A percentile compares a stretch with the other conserved stretches of the same genome.
Evolutionary conservation across 306 rosid species (phyloP).

Genomic region (Ormosia semicastrata): DNA sequence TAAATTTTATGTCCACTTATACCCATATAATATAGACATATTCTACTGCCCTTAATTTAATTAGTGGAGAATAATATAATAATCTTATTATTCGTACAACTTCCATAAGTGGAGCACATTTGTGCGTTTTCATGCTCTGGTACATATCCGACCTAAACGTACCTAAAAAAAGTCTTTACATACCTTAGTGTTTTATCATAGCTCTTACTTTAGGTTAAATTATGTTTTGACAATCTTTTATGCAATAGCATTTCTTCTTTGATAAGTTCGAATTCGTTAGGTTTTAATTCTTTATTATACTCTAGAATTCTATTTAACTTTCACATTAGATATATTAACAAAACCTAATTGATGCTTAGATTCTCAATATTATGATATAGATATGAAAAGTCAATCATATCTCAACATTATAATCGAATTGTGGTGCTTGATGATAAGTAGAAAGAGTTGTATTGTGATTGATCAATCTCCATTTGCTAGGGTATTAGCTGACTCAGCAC

Average conservation of each 20-base stretch:
- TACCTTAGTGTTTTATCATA: constrained; percentile 22
- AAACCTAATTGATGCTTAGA: background rate
- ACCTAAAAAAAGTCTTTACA: constrained; percentile 42
- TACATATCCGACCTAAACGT: constrained; percentile 39
- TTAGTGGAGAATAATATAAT: constrained; percentile 15
- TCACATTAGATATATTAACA: background rate
- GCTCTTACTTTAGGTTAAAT: constrained; percentile 35
- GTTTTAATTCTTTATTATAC: constrained; percentile 20
- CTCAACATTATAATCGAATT: background rate
- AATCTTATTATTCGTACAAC: constrained; percentile 29
- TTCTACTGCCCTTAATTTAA: background rate
- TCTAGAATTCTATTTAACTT: background rate
- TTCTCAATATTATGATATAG: background rate
- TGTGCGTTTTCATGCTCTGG: constrained; percentile 44
- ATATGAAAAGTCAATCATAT: background rate
- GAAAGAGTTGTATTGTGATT: no score
- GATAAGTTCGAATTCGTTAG: constrained; percentile 22
- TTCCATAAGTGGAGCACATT: constrained; percentile 48
- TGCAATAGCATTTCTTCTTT: constrained; percentile 23
- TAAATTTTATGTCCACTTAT: constrained; percentile 1
- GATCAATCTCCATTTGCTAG: background rate
- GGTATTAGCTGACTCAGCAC: background rate
- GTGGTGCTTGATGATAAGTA: no score
- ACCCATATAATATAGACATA: background rate
- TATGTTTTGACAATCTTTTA: constrained; percentile 27